A percentile compares a stretch with the other conserved stretches of the same genome.
Conservation (phyloP, 2,329 filamentous ascomycete species). For the Pyricularia sp. region DNA sequence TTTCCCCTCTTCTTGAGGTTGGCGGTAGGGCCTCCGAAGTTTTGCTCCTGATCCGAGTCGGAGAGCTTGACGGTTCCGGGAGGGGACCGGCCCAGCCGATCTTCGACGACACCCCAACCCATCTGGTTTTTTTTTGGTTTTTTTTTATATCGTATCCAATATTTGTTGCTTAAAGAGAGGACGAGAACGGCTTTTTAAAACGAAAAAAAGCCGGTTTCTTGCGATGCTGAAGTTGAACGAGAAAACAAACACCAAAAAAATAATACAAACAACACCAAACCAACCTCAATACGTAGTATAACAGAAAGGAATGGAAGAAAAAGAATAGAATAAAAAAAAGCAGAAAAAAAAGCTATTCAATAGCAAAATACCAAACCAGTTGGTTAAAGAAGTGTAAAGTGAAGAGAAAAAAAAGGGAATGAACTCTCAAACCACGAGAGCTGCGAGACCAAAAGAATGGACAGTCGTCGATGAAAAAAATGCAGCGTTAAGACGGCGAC, state of each 20-base stretch:
- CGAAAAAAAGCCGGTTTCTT: not conserved
- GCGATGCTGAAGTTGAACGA: not conserved
- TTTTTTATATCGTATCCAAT: not conserved
- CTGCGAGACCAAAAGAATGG: not conserved
- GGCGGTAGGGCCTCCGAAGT: not conserved
- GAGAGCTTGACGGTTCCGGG: conserved; percentile 1
- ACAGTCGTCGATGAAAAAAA: not conserved
- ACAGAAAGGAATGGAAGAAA: not conserved
- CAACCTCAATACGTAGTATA: not conserved
- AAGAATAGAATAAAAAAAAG: not conserved
- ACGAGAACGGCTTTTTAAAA: not conserved
- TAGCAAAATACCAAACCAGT: not conserved
- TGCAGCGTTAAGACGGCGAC: not conserved
- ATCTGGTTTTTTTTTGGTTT: not conserved
- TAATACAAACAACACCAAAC: not conserved
- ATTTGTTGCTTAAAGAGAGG: not conserved
- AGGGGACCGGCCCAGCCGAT: not conserved
- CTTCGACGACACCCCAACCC: conserved; percentile 1
- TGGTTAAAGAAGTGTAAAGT: not conserved
- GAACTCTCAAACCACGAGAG: not conserved
- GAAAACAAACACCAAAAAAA: not conserved
- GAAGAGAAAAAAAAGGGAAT: not conserved
- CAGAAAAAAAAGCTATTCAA: not conserved
- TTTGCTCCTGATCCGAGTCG: not conserved
- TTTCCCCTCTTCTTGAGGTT: not conserved